These are phyloP conservation scores for Daedaleopsis nitida DNA, from an alignment of 768 basidiomycete species.

Conservation along the genomic window DNA sequence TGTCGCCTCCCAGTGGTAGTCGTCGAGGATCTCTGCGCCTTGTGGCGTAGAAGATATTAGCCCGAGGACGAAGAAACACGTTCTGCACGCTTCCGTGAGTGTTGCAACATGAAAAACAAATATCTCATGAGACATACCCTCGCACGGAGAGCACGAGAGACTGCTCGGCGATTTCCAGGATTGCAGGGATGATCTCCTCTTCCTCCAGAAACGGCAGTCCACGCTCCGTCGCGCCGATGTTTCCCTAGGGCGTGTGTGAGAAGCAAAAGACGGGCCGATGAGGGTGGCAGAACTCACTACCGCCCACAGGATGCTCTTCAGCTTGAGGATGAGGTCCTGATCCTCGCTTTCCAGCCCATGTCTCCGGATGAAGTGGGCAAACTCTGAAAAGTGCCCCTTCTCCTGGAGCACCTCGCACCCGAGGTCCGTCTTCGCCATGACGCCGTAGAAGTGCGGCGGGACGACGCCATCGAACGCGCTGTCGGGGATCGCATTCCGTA, in stretches of 20 bases:
- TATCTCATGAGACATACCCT: conserved; percentile 62
- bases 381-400: conserved; percentile 89
- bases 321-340: conserved; percentile 77
- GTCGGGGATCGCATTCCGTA: conserved; percentile 1
- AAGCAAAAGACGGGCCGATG: not conserved
- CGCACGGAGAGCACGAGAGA: conserved; percentile 88
- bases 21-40: conserved; percentile 91
- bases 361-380: conserved; percentile 85
- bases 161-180: conserved; percentile 89
- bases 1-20: conserved; percentile 92
- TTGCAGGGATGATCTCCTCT: conserved; percentile 88
- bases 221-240: conserved; percentile 86
- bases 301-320: conserved; percentile 97
- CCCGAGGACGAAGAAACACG: conserved; percentile 94
- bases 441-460: conserved; percentile 96
- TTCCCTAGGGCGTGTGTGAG: conserved; percentile 59
- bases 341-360: conserved; percentile 88
- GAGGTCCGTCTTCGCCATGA: conserved; percentile 94
- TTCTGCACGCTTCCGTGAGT: conserved; percentile 49
- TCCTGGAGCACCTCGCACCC: conserved; percentile 91
- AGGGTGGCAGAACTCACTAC: conserved; percentile 63
- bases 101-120: not conserved
- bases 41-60: conserved; percentile 89
- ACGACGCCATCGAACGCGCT: conserved; percentile 86
- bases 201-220: conserved; percentile 96